phyloP scores from a whole-genome alignment of 768 basidiomycete genomes.

The Lactarius deliciosus region DNA sequence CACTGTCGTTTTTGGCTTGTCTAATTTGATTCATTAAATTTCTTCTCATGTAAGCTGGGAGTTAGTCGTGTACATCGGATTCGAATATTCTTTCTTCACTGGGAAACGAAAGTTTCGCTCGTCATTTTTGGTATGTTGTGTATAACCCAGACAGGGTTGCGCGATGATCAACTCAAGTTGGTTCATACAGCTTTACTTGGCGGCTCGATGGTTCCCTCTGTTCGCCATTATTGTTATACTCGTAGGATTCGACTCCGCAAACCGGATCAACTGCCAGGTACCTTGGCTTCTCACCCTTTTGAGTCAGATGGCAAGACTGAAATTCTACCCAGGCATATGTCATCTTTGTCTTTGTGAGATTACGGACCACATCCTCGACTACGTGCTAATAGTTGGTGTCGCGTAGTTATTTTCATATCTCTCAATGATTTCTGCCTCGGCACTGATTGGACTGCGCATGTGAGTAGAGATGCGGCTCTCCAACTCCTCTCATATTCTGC shows the following conservation, averaged over 20 bases:
- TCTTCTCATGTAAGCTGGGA: background rate
- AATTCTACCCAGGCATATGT: background rate
- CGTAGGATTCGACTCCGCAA: background rate
- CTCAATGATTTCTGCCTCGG: conserved; percentile 16
- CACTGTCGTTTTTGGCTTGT: background rate
- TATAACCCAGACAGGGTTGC: background rate
- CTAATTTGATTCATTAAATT: too few relatives aligned
- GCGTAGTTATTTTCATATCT: conserved; percentile 3
- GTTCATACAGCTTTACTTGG: background rate
- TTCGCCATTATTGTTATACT: background rate
- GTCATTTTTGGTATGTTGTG: background rate
- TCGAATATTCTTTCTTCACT: conserved; percentile 1
- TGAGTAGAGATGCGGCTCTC: background rate
- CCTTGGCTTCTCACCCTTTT: background rate
- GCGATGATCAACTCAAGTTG: background rate
- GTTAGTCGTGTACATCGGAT: background rate
- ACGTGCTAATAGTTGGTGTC: background rate
- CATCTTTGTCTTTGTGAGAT: background rate
- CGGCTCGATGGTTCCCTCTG: background rate
- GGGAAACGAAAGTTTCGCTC: background rate
- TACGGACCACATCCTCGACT: too few relatives aligned
- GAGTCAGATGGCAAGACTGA: background rate
- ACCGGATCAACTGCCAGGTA: background rate
- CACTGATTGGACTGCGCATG: conserved; percentile 22
- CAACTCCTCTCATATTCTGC: too few relatives aligned